These are phyloP conservation scores for Yarrowia keelungensis DNA, from an alignment of 805 yeast genomes.

Conservation along the genomic window DNA sequence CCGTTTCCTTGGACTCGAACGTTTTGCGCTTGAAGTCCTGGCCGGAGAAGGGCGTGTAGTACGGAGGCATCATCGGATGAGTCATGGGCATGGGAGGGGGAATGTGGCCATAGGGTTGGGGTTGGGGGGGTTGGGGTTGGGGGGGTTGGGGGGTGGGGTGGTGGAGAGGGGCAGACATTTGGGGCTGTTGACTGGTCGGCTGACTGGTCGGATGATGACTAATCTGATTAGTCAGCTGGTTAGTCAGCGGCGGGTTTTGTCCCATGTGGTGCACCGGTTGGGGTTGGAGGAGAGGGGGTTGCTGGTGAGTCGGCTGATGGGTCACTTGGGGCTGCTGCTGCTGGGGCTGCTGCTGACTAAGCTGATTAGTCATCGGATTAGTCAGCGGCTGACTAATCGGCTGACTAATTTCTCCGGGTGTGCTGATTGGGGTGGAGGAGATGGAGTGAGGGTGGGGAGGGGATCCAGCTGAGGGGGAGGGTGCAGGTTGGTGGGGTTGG, in stretches of 20 bases:
- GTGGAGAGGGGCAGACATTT: not conserved
- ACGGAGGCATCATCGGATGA: slow-evolving; percentile 26
- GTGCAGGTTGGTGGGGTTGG: not conserved
- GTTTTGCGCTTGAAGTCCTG: slow-evolving; percentile 28
- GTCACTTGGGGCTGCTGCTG: too few relatives aligned
- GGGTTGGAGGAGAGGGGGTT: too few relatives aligned
- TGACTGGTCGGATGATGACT: not conserved
- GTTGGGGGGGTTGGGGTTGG: slow-evolving; percentile 6
- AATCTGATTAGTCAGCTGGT: not conserved
- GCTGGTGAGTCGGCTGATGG: too few relatives aligned
- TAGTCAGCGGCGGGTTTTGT: too few relatives aligned
- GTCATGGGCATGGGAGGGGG: slow-evolving; percentile 15
- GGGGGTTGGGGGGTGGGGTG: slow-evolving; percentile 6
- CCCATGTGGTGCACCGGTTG: too few relatives aligned
- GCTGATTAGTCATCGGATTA: not conserved
- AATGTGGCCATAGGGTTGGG: not conserved
- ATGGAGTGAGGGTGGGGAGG: not conserved
- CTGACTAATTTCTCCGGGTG: not conserved
- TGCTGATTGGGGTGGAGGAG: not conserved
- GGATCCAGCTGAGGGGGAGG: not conserved
- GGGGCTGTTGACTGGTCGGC: not conserved
- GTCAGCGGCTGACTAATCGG: not conserved
- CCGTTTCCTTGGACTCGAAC: slow-evolving; percentile 35
- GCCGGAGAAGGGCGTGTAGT: slow-evolving; percentile 24
- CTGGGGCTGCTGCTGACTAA: not conserved